phyloP scores from a whole-genome alignment of 306 rosid genomes.

The Vigna reflexopilosa region DNA sequence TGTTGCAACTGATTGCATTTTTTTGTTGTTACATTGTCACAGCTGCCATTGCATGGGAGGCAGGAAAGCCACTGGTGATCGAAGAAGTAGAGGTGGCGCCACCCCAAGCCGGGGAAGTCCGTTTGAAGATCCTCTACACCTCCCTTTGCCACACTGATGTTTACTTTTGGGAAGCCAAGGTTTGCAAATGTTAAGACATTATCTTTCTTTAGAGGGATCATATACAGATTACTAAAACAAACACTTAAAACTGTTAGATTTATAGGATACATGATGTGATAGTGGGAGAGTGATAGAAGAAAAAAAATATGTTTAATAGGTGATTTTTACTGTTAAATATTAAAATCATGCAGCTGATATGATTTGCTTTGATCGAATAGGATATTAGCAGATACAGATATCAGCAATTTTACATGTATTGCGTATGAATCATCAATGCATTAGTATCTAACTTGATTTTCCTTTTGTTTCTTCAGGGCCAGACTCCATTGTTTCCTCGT shows the following conservation, averaged over 20 bases:
- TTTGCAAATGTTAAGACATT: not conserved
- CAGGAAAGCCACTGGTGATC: constrained; percentile 56
- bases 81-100: constrained; percentile 66
- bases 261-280: too few species aligned
- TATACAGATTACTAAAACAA: too few species aligned
- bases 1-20: too few species aligned
- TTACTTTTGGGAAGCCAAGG: constrained; percentile 67
- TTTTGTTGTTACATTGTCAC: not conserved
- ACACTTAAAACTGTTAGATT: too few species aligned
- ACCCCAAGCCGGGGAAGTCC: constrained; percentile 60
- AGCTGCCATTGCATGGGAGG: constrained; percentile 67
- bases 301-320: too few species aligned
- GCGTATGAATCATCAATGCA: not conserved
- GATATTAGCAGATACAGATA: not conserved
- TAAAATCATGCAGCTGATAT: not conserved
- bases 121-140: constrained; percentile 60
- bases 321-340: not conserved
- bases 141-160: constrained; percentile 65
- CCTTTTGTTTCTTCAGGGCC: constrained; percentile 64
- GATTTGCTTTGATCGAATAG: not conserved
- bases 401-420: not conserved
- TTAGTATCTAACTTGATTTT: not conserved
- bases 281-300: too few species aligned
- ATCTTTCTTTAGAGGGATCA: not conserved
- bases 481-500: constrained; percentile 86